These are phyloP conservation scores for Fraxinus angustifolia DNA, from an alignment of 305 asterid genomes.

Conservation along the genomic window DNA sequence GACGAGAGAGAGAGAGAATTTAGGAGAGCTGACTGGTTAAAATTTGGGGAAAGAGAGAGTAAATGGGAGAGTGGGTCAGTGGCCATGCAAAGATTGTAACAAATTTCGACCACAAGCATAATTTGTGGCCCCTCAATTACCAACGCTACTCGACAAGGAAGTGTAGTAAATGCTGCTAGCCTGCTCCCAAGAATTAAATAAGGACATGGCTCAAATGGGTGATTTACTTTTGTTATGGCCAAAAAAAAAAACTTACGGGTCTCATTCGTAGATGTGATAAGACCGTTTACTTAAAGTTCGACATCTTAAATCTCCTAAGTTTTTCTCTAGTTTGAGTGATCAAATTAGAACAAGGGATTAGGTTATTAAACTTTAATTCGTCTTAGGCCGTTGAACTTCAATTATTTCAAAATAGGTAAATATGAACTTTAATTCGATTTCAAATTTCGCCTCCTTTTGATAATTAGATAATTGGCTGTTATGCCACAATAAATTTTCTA, in stretches of 20 bases:
- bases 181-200: too few species aligned
- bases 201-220: too few species aligned
- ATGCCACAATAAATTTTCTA: too few species aligned
- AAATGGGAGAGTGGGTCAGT: conserved; percentile 1
- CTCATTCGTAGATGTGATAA: too few species aligned
- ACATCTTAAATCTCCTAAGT: too few species aligned
- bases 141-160: conserved; percentile 31
- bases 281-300: too few species aligned
- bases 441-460: background rate
- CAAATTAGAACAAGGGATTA: background rate
- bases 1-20: background rate
- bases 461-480: background rate
- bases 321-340: background rate
- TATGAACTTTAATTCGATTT: background rate
- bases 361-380: too few species aligned
- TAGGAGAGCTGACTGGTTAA: background rate
- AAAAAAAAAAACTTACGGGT: too few species aligned
- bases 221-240: too few species aligned
- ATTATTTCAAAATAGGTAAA: background rate
- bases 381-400: too few species aligned
- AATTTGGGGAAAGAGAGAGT: background rate
- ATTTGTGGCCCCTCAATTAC: conserved; percentile 61
- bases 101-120: conserved; percentile 50
- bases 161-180: background rate
- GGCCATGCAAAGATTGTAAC: conserved; percentile 25